Base-by-base conservation (phyloP, 495 filamentous ascomycete species). In the Penicillium manginii region DNA sequence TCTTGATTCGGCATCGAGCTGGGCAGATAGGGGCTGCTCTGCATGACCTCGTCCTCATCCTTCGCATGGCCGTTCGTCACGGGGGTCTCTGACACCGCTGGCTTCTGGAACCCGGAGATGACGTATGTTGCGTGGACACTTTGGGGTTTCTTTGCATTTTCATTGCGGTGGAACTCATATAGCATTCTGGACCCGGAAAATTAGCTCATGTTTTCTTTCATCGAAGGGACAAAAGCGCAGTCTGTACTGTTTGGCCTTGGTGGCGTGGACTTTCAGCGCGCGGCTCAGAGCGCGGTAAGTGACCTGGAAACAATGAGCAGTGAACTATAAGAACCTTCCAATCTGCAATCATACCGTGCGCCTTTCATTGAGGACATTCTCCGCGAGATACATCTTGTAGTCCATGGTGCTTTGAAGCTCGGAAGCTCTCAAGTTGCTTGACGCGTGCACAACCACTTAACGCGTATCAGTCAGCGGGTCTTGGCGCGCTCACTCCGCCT, bases 41-140 rank as follows among this genome's bases (percentile, higher is more conserved):
- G 84, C 86, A 94, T 91, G 43, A 88, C 77, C 10, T 84, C 82
- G 66, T 96, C 89, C n/a, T 83, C 87, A 58, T 85, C 84, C 55
- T 81, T 66, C 46, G 51, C 63, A 62, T 65, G 57, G 35, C 51
- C 65, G 48, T 79, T 81, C 50, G 58, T 61, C 55, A 67, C 58
- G 50, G 56, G 56, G 33, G 62, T 66, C 68, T 83, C 55, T n/a
- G 58, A 49, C 3, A 58, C 55, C 15, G 58, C 52, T 3, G 59
- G 32, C 37, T 67, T 75, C 37, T 77, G 81, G 39, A 76, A 69
- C 19, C 94, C 94, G 54, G 87, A 86, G 22, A 98, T 66, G 47
- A 98, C 74, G 69, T 97, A 98, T 17, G 91, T 96, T 54, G 94
- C 93, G 75, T 93, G 86, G 39, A 98, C 81, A 35, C 81, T 84